Conservation (phyloP, 2,329 filamentous ascomycete species). For the Cladosporium halotolerans region DNA sequence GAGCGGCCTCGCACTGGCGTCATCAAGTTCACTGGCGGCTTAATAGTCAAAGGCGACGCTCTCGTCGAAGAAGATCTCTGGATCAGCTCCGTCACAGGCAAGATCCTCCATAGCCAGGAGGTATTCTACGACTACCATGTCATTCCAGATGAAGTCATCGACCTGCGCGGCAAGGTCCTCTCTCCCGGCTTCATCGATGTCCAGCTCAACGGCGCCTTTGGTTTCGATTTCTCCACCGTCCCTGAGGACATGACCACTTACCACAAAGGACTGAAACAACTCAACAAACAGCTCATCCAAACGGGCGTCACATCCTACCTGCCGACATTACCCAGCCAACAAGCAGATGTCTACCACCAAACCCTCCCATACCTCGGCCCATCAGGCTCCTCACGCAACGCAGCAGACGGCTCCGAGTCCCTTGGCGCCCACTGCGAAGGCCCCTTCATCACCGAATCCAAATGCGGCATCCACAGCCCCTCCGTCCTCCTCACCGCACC, state of each 20-base stretch:
- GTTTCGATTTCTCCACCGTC: slow-evolving; percentile 82
- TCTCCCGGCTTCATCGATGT: slow-evolving; percentile 84
- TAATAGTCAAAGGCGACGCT: slow-evolving; percentile 60
- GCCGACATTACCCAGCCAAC: slow-evolving; percentile 78
- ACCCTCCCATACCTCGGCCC: slow-evolving; percentile 73
- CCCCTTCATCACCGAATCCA: slow-evolving; percentile 74
- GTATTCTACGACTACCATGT: slow-evolving; percentile 61
- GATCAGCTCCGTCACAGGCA: slow-evolving; percentile 75
- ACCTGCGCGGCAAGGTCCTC: slow-evolving; percentile 76
- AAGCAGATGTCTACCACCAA: slow-evolving; percentile 73
- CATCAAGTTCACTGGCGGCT: slow-evolving; percentile 62
- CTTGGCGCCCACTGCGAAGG: slow-evolving; percentile 88
- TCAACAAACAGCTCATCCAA: slow-evolving; percentile 65
- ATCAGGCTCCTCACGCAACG: slow-evolving; percentile 53
- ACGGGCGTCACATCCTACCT: slow-evolving; percentile 86
- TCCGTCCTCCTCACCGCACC: slow-evolving; percentile 61
- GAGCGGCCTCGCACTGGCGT: slow-evolving; percentile 47
- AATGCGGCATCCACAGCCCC: slow-evolving; percentile 79
- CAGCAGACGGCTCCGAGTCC: slow-evolving; percentile 71
- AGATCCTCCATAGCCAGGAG: slow-evolving; percentile 66
- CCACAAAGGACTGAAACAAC: slow-evolving; percentile 61
- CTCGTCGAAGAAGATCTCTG: slow-evolving; percentile 77
- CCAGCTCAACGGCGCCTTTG: slow-evolving; percentile 86
- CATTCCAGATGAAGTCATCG: slow-evolving; percentile 66
- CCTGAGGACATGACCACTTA: slow-evolving; percentile 58